phyloP scores from a whole-genome alignment of 192 early-diverging fungal species.

The Linderina pennispora region DNA sequence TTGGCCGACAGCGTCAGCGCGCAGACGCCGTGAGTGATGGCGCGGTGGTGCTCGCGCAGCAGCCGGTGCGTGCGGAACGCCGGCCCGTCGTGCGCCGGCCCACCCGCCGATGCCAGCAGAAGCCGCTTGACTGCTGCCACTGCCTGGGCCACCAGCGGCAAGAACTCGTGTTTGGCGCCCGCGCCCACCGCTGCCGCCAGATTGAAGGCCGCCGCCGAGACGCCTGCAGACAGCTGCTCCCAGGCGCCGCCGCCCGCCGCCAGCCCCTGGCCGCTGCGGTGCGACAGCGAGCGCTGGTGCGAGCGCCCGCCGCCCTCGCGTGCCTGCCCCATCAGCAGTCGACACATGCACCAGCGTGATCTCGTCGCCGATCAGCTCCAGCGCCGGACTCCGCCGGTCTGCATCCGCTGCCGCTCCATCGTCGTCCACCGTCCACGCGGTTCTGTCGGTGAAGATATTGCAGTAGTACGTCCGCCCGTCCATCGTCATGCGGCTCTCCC shows the following conservation, averaged over 20 bases:
- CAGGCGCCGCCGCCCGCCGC: constrained; percentile 42
- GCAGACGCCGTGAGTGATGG: constrained; percentile 74
- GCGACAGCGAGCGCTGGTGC: background rate
- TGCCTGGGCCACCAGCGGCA: constrained; percentile 51
- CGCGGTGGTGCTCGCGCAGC: constrained; percentile 64
- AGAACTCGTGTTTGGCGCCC: constrained; percentile 49
- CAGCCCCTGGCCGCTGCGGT: constrained; percentile 28
- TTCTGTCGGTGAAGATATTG: constrained; percentile 65
- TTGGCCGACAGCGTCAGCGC: constrained; percentile 81
- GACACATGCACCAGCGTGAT: constrained; percentile 33
- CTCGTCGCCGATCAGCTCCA: constrained; percentile 46
- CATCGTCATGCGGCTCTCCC: constrained; percentile 53
- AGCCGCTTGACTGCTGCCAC: constrained; percentile 79
- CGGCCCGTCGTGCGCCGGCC: constrained; percentile 61
- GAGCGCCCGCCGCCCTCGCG: background rate
- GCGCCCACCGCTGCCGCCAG: constrained; percentile 50
- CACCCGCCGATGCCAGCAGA: constrained; percentile 64
- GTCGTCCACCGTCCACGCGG: constrained; percentile 49
- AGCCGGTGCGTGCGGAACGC: constrained; percentile 57
- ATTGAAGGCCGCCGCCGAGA: constrained; percentile 50
- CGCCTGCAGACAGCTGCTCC: constrained; percentile 45
- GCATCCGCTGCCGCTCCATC: constrained; percentile 30
- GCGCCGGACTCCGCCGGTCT: constrained; percentile 3
- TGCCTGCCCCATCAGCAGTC: constrained; percentile 23
- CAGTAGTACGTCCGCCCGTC: constrained; percentile 60